phyloP scores from a whole-genome alignment of 306 rosid species.

The Urtica urens region DNA sequence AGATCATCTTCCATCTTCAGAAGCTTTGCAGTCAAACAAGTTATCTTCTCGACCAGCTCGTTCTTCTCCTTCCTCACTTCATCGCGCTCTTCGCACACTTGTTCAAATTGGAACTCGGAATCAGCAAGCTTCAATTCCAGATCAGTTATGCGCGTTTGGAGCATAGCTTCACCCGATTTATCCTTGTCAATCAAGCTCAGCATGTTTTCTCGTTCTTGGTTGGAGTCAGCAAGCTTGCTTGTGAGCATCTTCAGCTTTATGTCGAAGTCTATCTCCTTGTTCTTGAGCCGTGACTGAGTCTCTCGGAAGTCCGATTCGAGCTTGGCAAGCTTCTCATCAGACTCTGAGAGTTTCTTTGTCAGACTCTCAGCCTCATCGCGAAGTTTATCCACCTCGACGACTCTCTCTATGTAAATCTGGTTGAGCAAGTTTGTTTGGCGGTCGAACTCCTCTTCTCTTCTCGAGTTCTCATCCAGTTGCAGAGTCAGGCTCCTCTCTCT shows the following conservation, averaged over 20 bases:
- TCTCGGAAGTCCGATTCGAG: conserved; percentile 15
- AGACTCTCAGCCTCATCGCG: conserved; percentile 19
- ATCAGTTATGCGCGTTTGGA: conserved; percentile 20
- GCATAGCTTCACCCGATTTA: conserved; percentile 23
- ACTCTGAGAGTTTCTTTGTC: conserved; percentile 18
- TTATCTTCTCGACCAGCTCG: conserved; percentile 16
- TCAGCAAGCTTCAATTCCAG: conserved; percentile 25
- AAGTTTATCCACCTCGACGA: conserved; percentile 23
- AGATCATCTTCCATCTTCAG: conserved; percentile 15
- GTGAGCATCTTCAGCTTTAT: conserved; percentile 17
- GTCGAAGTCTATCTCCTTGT: conserved; percentile 19
- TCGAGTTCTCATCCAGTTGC: conserved; percentile 26
- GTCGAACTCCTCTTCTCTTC: conserved; percentile 17
- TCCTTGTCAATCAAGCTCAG: conserved; percentile 23
- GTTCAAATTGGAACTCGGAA: conserved; percentile 26
- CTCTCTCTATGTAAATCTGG: conserved; percentile 25
- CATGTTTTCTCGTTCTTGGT: conserved; percentile 20
- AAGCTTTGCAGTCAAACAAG: conserved; percentile 19
- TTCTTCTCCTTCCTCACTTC: conserved; percentile 26
- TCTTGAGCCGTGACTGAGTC: conserved; percentile 18
- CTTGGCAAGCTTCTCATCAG: conserved; percentile 9
- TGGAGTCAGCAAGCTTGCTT: conserved; percentile 19
- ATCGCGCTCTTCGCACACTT: conserved; percentile 20
- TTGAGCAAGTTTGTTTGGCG: conserved; percentile 19
- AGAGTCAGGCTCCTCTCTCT: conserved; percentile 25